Evolutionary conservation across 805 yeast genomes (phyloP).

Genomic region (Jamesozyma gamospora): DNA sequence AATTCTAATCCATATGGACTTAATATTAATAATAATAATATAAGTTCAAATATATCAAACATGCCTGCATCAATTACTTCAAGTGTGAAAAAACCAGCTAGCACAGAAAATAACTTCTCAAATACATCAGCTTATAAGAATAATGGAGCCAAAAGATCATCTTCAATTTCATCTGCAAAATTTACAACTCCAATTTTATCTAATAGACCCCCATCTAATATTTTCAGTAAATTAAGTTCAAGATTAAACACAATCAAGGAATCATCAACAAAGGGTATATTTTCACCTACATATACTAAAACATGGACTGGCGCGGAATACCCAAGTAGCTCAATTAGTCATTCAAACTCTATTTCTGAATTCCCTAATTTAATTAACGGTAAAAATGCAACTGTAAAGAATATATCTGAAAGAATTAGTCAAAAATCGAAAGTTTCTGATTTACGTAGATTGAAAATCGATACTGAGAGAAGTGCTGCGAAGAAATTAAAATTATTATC

Average conservation of each 20-base stretch:
- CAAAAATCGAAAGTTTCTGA: slow-evolving; percentile 18
- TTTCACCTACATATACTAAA: slow-evolving; percentile 25
- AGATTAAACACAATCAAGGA: slow-evolving; percentile 23
- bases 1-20: slow-evolving; percentile 25
- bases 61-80: slow-evolving; percentile 34
- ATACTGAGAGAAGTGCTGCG: slow-evolving; percentile 35
- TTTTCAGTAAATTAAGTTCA: slow-evolving; percentile 31
- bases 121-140: background rate
- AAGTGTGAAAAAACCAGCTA: slow-evolving; percentile 12
- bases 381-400: slow-evolving; percentile 3
- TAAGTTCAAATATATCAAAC: slow-evolving; percentile 24
- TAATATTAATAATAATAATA: slow-evolving; percentile 21
- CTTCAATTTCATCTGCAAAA: slow-evolving; percentile 17
- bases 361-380: background rate
- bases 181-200: slow-evolving; percentile 7
- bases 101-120: background rate
- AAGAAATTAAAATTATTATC: slow-evolving; percentile 32
- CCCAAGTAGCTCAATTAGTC: background rate
- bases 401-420: slow-evolving; percentile 3
- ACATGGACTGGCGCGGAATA: slow-evolving; percentile 4
- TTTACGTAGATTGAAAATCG: slow-evolving; percentile 32
- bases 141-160: slow-evolving; percentile 8
- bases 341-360: background rate
- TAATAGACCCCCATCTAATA: slow-evolving; percentile 17
- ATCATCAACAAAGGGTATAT: slow-evolving; percentile 30